Conservation (phyloP, 306 rosid genomes). For the Canavalia ensiformis region DNA sequence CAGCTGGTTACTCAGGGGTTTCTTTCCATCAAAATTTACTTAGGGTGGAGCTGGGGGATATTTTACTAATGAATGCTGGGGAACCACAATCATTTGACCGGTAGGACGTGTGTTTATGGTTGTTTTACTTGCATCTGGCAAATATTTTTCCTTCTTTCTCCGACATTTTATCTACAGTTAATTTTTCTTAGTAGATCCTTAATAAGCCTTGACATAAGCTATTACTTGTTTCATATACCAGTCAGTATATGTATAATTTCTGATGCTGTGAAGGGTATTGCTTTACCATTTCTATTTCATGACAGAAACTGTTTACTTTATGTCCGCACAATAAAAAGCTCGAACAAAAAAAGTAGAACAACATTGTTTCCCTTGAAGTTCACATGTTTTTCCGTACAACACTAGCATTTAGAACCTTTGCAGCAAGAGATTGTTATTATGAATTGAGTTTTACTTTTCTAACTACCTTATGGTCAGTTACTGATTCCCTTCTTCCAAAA, state of each 20-base stretch:
- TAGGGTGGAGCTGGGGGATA: constrained; percentile 79
- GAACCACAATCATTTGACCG: constrained; percentile 86
- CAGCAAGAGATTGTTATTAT: constrained; percentile 10
- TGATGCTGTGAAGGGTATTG: constrained; percentile 14
- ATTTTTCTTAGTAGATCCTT: background rate
- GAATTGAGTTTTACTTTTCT: background rate
- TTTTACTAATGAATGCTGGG: constrained; percentile 84
- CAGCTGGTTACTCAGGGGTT: constrained; percentile 93
- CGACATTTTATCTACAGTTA: background rate
- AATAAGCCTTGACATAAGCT: background rate
- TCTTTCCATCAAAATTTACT: constrained; percentile 77
- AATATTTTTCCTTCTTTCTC: background rate
- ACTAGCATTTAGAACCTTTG: background rate
- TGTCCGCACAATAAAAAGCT: background rate
- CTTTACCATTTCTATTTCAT: constrained; percentile 17
- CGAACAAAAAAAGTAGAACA: constrained; percentile 9
- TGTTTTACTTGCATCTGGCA: constrained; percentile 32
- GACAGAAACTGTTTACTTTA: constrained; percentile 29
- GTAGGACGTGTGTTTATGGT: constrained; percentile 47
- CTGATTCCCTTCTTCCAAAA: constrained; percentile 1
- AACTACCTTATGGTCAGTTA: background rate
- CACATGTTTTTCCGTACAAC: constrained; percentile 20
- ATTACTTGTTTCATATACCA: constrained; percentile 19
- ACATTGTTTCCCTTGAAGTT: constrained; percentile 10
- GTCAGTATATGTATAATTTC: background rate